phyloP scores from a whole-genome alignment of 768 basidiomycete genomes.

The Mycena olivaceomarginata region DNA sequence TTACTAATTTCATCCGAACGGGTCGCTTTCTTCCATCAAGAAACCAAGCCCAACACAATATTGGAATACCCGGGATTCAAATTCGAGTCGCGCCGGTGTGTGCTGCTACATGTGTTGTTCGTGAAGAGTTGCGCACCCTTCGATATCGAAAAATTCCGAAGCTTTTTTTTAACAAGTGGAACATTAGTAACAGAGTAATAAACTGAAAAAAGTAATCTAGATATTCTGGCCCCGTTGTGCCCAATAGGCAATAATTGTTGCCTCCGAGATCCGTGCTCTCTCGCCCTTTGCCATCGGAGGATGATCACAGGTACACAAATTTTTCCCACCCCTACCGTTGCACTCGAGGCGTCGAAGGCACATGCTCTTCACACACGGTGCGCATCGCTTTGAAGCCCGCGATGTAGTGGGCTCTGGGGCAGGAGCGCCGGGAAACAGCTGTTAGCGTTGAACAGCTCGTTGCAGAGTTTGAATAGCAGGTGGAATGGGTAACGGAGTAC shows the following conservation, averaged over 20 bases:
- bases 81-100: too few relatives aligned
- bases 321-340: not conserved
- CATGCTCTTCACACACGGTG: not conserved
- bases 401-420: not conserved
- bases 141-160: too few relatives aligned
- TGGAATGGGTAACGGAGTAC: too few relatives aligned
- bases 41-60: too few relatives aligned
- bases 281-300: not conserved
- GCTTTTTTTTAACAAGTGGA: too few relatives aligned
- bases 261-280: not conserved
- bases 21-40: too few relatives aligned
- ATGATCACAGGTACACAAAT: not conserved
- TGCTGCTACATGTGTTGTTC: too few relatives aligned
- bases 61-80: too few relatives aligned
- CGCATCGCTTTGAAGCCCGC: not conserved
- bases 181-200: not conserved
- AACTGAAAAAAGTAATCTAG: not conserved
- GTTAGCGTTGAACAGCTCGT: not conserved
- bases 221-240: not conserved
- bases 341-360: not conserved
- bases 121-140: too few relatives aligned
- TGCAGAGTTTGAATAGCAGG: not conserved
- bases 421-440: not conserved
- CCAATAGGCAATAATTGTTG: not conserved
- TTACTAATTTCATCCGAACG: too few relatives aligned